Evolutionary conservation across 768 basidiomycete species (phyloP).

Genomic region (Russula sp.): DNA sequence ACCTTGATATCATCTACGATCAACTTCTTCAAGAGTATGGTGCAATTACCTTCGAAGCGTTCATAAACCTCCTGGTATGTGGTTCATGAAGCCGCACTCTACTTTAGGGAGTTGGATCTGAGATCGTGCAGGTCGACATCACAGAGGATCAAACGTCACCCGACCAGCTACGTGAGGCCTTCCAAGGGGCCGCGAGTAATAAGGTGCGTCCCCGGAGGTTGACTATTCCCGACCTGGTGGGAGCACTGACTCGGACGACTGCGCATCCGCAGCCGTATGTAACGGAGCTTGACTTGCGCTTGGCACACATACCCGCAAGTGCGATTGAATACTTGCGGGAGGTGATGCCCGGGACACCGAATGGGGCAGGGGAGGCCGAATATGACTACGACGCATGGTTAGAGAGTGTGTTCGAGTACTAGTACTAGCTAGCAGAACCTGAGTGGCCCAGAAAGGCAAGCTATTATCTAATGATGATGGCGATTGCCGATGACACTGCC

Average conservation of each 20-base stretch:
- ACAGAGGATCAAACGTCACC: constrained; percentile 93
- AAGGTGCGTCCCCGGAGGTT: constrained; percentile 50
- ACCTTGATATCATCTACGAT: constrained; percentile 77
- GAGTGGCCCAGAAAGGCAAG: background rate
- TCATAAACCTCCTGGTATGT: constrained; percentile 82
- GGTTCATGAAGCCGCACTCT: constrained; percentile 21
- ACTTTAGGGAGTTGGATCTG: background rate
- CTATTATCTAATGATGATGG: constrained; percentile 17
- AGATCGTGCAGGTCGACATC: constrained; percentile 69
- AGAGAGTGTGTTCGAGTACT: constrained; percentile 64
- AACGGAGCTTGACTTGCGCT: constrained; percentile 85
- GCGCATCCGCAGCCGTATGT: constrained; percentile 64
- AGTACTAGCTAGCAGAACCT: background rate
- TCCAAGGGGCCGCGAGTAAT: constrained; percentile 84
- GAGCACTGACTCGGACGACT: background rate
- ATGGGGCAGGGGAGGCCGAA: constrained; percentile 54
- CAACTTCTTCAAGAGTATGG: constrained; percentile 78
- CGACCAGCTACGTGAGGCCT: constrained; percentile 88
- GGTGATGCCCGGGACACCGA: constrained; percentile 60
- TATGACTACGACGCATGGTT: constrained; percentile 84
- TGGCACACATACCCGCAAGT: constrained; percentile 70
- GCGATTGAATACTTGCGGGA: constrained; percentile 79
- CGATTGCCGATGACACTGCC: constrained; percentile 18
- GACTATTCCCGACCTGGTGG: background rate
- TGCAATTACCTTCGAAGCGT: constrained; percentile 88